Percentiles rank a stretch among this genome's conserved stretches.
Evolutionary conservation across 192 early-diverging fungal genomes (phyloP).

Genomic region (Spizellomyces punctatus): DNA sequence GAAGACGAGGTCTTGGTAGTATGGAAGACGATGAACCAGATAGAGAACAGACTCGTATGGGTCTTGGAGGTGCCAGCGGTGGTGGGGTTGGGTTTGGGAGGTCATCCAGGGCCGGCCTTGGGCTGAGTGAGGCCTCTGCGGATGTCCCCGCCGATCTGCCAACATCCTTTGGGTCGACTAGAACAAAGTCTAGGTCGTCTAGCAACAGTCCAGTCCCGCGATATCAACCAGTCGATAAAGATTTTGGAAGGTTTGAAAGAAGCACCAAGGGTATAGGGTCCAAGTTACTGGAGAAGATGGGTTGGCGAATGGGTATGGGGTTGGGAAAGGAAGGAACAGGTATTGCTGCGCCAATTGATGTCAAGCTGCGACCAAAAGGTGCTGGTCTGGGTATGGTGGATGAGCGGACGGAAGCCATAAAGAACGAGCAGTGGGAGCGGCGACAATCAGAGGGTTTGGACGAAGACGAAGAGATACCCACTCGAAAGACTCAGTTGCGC

Average conservation of each 20-base stretch:
- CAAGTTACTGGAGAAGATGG: slow-evolving; percentile 88
- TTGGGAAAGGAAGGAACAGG: slow-evolving; percentile 85
- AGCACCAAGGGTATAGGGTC: slow-evolving; percentile 76
- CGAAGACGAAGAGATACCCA: slow-evolving; percentile 47
- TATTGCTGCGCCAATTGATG: slow-evolving; percentile 90
- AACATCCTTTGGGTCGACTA: slow-evolving; percentile 13
- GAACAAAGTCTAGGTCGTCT: background rate
- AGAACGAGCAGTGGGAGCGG: slow-evolving; percentile 50
- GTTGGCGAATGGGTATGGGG: slow-evolving; percentile 86
- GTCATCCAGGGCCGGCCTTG: background rate
- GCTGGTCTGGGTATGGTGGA: slow-evolving; percentile 89
- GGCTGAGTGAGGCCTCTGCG: background rate
- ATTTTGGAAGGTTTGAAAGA: slow-evolving; percentile 86
- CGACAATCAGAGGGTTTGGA: slow-evolving; percentile 38
- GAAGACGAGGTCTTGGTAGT: background rate
- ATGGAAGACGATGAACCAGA: slow-evolving; percentile 20
- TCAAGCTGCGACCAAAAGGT: slow-evolving; percentile 74
- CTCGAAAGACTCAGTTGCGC: slow-evolving; percentile 24
- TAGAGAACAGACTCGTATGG: slow-evolving; percentile 19
- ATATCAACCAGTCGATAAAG: slow-evolving; percentile 42
- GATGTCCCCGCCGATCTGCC: slow-evolving; percentile 4
- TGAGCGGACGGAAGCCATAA: slow-evolving; percentile 69
- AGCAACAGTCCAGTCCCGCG: background rate
- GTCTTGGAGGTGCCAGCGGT: slow-evolving; percentile 8
- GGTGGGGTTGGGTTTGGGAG: background rate